Evolutionary conservation across 2,329 filamentous ascomycete species (phyloP).

Genomic region (Sporothrix brasiliensis): DNA sequence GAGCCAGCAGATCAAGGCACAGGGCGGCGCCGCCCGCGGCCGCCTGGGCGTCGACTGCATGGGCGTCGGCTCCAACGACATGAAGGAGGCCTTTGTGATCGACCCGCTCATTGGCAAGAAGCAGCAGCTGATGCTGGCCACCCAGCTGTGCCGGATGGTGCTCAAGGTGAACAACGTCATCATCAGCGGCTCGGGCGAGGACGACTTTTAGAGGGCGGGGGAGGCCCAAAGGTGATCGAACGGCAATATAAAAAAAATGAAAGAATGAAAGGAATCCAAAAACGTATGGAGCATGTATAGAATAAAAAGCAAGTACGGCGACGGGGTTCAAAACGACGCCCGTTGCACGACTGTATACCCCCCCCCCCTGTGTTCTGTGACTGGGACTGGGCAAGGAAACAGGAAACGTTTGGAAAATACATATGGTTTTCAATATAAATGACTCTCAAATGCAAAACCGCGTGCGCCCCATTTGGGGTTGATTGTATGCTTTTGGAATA

Average conservation of each 20-base stretch:
- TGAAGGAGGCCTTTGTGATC: conserved; percentile 97
- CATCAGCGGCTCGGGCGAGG: conserved; percentile 81
- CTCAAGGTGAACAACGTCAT: conserved; percentile 98
- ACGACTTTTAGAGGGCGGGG: conserved; percentile 68
- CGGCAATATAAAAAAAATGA: not conserved
- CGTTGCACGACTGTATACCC: conserved; percentile 24
- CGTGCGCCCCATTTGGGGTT: not conserved
- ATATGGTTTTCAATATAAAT: not conserved
- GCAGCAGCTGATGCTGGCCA: conserved; percentile 93
- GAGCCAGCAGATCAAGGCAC: conserved; percentile 88
- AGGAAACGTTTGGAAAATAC: not conserved
- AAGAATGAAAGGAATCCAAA: not conserved
- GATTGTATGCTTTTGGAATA: not conserved
- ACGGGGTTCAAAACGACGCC: not conserved
- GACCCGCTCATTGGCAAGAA: conserved; percentile 98
- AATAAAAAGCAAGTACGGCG: conserved; percentile 21
- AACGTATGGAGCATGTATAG: conserved; percentile 14
- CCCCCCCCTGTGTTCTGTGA: conserved; percentile 23
- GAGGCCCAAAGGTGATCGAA: too few relatives aligned
- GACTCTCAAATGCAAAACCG: conserved; percentile 9
- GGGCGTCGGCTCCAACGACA: conserved; percentile 91
- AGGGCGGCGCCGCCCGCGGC: conserved; percentile 50
- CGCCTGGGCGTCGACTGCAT: conserved; percentile 96
- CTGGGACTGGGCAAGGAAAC: conserved; percentile 10
- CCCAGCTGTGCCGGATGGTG: conserved; percentile 97